Conservation (phyloP, 805 yeast species). For the Wickerhamiella parazyma region DNA sequence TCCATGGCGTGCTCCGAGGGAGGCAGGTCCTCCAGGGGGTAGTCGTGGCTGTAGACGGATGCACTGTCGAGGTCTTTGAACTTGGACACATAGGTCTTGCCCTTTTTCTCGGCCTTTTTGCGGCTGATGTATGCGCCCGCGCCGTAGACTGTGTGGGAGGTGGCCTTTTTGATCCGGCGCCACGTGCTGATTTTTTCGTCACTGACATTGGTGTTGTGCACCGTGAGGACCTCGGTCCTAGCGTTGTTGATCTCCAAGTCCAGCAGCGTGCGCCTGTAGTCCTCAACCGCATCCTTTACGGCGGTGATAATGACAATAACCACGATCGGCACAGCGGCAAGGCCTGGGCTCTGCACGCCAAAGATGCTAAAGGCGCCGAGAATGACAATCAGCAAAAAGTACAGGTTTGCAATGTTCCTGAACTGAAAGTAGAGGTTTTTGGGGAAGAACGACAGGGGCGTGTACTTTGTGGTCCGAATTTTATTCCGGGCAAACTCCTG, state of each 20-base stretch:
- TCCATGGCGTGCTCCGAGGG: conserved; percentile 14
- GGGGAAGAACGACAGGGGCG: conserved; percentile 79
- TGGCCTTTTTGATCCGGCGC: conserved; percentile 56
- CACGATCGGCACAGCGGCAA: conserved; percentile 69
- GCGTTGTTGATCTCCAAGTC: conserved; percentile 61
- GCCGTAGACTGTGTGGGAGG: conserved; percentile 13
- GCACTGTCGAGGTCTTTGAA: conserved; percentile 1
- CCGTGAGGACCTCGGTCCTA: conserved; percentile 44
- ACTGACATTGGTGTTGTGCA: conserved; percentile 44
- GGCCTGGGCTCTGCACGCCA: conserved; percentile 59
- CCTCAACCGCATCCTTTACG: conserved; percentile 65
- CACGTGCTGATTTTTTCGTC: conserved; percentile 44
- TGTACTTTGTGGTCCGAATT: conserved; percentile 89
- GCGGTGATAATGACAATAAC: conserved; percentile 68
- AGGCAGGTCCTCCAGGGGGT: conserved; percentile 6
- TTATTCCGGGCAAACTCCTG: conserved; percentile 71
- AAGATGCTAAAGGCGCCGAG: conserved; percentile 61
- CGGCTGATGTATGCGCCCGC: conserved; percentile 12
- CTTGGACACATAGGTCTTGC: conserved; percentile 3
- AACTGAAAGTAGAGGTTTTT: conserved; percentile 72
- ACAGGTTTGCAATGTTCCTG: conserved; percentile 77
- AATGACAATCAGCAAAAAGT: conserved; percentile 66
- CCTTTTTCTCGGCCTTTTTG: conserved; percentile 7
- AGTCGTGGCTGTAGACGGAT: not conserved
- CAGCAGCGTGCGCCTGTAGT: conserved; percentile 47